Evolutionary conservation across 192 early-diverging fungal species (phyloP).

Genomic region (Oehlia diaphana): DNA sequence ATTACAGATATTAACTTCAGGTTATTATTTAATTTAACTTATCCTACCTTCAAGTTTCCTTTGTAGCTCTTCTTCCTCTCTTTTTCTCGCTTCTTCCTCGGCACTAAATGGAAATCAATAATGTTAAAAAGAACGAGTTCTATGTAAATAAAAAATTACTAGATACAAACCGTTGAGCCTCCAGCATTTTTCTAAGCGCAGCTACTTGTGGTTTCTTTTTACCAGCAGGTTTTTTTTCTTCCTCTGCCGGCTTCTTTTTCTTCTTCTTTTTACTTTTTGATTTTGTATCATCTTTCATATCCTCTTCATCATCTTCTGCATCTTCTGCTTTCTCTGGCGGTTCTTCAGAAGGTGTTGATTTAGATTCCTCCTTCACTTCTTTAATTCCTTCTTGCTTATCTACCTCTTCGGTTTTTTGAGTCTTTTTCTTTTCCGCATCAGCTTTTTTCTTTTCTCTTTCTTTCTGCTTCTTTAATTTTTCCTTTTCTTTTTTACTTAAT

Average conservation of each 20-base stretch:
- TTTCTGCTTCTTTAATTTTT: conserved; percentile 77
- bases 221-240: conserved; percentile 52
- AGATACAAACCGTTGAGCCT: not conserved
- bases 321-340: conserved; percentile 31
- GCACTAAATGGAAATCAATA: not conserved
- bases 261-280: conserved; percentile 60
- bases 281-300: conserved; percentile 41
- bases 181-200: conserved; percentile 47
- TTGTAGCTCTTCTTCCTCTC: conserved; percentile 70
- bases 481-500: conserved; percentile 88
- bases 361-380: conserved; percentile 16
- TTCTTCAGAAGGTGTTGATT: conserved; percentile 12
- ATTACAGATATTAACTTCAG: not conserved
- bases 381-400: conserved; percentile 39
- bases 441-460: conserved; percentile 65
- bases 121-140: not conserved
- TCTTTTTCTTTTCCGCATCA: conserved; percentile 51
- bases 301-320: conserved; percentile 41
- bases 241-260: conserved; percentile 48
- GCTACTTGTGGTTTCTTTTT: conserved; percentile 61
- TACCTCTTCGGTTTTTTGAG: conserved; percentile 32
- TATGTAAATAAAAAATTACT: not conserved
- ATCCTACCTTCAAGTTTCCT: conserved; percentile 57
- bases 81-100: conserved; percentile 67
- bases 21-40: not conserved